A percentile compares a stretch with the other conserved stretches of the same genome.
Conservation (phyloP, 768 basidiomycete genomes). For the Mycena rosella region DNA sequence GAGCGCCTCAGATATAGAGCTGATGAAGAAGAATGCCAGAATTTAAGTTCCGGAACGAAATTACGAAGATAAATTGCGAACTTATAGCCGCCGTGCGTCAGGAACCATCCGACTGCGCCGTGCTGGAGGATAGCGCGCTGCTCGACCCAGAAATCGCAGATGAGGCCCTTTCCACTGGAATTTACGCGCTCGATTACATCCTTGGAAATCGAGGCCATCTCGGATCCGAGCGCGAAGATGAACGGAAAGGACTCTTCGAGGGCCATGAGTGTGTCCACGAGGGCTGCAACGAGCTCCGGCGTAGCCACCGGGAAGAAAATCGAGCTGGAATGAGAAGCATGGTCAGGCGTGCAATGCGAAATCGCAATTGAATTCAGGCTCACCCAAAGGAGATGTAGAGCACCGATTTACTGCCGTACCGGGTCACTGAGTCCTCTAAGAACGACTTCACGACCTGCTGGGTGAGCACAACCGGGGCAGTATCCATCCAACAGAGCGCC, state of each 20-base stretch:
- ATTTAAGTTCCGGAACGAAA: too few relatives aligned
- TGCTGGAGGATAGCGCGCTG: too few relatives aligned
- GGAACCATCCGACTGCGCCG: too few relatives aligned
- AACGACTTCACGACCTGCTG: slow-evolving; percentile 1
- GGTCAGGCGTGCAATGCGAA: not conserved
- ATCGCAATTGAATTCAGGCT: not conserved
- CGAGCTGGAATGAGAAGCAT: not conserved
- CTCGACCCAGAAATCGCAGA: slow-evolving; percentile 8
- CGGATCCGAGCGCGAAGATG: slow-evolving; percentile 9
- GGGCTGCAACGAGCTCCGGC: slow-evolving; percentile 5
- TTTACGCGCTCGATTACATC: slow-evolving; percentile 6
- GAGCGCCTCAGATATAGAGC: not conserved
- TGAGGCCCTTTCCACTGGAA: not conserved
- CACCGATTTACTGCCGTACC: slow-evolving; percentile 15
- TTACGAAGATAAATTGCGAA: too few relatives aligned
- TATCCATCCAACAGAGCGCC: not conserved
- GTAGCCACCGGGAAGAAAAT: not conserved
- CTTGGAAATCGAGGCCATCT: slow-evolving; percentile 3
- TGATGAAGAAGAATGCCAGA: not conserved
- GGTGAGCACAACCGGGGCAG: not conserved
- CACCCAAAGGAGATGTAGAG: slow-evolving; percentile 32
- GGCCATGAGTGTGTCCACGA: slow-evolving; percentile 8
- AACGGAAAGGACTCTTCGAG: slow-evolving; percentile 15
- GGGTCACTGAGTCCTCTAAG: not conserved
- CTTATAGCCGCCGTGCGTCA: too few relatives aligned